Conservation (phyloP, 2,329 filamentous ascomycete genomes). For the Fusarium globosum region DNA sequence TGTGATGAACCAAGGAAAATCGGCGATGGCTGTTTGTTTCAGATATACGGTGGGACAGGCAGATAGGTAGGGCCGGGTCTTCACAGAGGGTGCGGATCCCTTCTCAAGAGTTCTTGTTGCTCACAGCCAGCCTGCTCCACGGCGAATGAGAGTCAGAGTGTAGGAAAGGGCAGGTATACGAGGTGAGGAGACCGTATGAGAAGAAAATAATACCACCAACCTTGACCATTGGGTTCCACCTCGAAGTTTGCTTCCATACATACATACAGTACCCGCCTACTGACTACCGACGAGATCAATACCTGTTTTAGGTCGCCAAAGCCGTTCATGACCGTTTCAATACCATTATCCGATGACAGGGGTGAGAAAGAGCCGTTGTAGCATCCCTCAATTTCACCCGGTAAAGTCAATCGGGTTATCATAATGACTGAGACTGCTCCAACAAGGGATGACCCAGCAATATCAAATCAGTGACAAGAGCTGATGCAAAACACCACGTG, state of each 20-base stretch:
- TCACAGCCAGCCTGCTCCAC: neutral
- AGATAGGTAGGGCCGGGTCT: neutral
- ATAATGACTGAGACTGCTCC: neutral
- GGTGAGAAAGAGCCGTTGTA: neutral
- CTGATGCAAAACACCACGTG: neutral
- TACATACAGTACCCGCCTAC: neutral
- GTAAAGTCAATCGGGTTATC: constrained; percentile 10
- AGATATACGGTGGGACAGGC: neutral
- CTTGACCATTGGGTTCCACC: constrained; percentile 1
- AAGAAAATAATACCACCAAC: neutral
- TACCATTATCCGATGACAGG: neutral
- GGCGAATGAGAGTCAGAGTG: neutral
- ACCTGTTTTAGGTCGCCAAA: neutral
- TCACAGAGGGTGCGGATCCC: neutral
- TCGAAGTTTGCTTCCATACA: neutral
- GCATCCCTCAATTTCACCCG: neutral
- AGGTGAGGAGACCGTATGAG: neutral
- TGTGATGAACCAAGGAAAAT: neutral
- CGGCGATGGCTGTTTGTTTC: neutral
- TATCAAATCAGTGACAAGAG: neutral
- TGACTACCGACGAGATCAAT: constrained; percentile 2
- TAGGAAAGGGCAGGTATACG: neutral
- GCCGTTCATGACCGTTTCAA: neutral
- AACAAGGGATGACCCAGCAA: neutral
- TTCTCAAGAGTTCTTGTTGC: neutral